These are phyloP conservation scores for Ophiostoma angusticollis DNA, from an alignment of 2,329 filamentous ascomycete genomes.

Conservation along the genomic window DNA sequence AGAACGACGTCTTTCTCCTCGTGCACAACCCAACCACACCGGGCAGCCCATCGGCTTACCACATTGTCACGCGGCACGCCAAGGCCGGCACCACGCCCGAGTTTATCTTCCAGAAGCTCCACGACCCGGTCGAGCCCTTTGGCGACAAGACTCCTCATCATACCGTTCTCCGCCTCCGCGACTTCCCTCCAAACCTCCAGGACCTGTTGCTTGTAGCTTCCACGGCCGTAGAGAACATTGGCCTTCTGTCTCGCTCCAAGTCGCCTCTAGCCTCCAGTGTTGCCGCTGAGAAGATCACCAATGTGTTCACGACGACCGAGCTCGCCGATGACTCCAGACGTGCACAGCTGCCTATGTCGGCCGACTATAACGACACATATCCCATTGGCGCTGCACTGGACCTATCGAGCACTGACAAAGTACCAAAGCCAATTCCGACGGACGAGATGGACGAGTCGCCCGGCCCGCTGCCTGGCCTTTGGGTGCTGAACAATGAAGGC, in stretches of 20 bases:
- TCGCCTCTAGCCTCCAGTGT: constrained; percentile 49
- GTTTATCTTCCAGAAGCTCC: constrained; percentile 62
- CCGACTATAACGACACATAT: constrained; percentile 56
- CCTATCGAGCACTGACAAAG: constrained; percentile 67
- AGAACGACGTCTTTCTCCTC: constrained; percentile 72
- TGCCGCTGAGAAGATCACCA: constrained; percentile 44
- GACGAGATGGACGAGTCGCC: constrained; percentile 70
- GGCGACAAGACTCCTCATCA: constrained; percentile 60
- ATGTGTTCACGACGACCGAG: constrained; percentile 61
- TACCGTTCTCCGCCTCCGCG: constrained; percentile 61
- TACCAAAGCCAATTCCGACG: constrained; percentile 61
- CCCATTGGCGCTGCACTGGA: constrained; percentile 73
- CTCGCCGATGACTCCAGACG: constrained; percentile 61
- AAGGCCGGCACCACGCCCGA: constrained; percentile 28
- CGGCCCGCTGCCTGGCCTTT: constrained; percentile 68
- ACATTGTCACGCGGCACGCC: constrained; percentile 60
- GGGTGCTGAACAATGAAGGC: constrained; percentile 82
- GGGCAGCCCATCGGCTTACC: constrained; percentile 56
- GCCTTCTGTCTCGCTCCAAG: constrained; percentile 63
- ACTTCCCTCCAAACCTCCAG: constrained; percentile 68
- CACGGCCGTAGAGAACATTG: constrained; percentile 67
- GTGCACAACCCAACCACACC: constrained; percentile 58
- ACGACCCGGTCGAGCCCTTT: constrained; percentile 62
- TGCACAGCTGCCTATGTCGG: constrained; percentile 61
- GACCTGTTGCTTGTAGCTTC: constrained; percentile 75